Base-by-base conservation (phyloP, 805 yeast genomes). In the Kuraishia piskuri region DNA sequence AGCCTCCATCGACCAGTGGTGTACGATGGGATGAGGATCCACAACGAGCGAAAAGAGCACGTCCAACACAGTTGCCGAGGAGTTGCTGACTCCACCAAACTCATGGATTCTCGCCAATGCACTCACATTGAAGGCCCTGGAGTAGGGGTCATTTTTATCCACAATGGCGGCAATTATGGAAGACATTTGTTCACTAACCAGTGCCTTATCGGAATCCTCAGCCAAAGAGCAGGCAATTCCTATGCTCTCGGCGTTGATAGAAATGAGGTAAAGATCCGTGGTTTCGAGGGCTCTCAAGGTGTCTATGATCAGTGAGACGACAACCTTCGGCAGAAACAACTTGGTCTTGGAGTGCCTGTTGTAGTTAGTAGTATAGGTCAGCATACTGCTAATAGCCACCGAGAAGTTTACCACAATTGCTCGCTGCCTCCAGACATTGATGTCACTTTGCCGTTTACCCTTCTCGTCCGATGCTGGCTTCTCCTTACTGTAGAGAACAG, bases 1-100 rank as follows among this genome's bases (percentile, higher is more conserved):
- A 0, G 94, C 78, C 49, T 77, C 78, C 59, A 90, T 64, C 0
- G 92, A 75, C 76, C 90, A 85, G 53, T 80, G 76, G 63, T 88
- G 91, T 19, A 94, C 90, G 1, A 80, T 70, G 0, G 97, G 96
- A 63, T 91, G 92, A 0, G 96, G 91, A 66, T 92, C 98, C 21
- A 70, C 70, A 3, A 84, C 65, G 25, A 92, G 72, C 17, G 87
- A 83, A 44, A 76, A 66, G 2, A 83, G 62, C 3, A 89, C 81
- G 37, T 82, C 82, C 54, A 77, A 72, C 2, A 85, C 77, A 12
- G 40, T 31, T 3, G 78, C 63, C 50, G 69, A 63, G 53, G 78
- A 70, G 31, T 74, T 72, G 2, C 77, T 65, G 22, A 63, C 52
- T 37, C 56, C 57, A 8, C 68, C 59, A 53, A 57, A 61, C 48